Conservation (phyloP, 2,329 filamentous ascomycete species). For the Taxawa tesnikishii region DNA sequence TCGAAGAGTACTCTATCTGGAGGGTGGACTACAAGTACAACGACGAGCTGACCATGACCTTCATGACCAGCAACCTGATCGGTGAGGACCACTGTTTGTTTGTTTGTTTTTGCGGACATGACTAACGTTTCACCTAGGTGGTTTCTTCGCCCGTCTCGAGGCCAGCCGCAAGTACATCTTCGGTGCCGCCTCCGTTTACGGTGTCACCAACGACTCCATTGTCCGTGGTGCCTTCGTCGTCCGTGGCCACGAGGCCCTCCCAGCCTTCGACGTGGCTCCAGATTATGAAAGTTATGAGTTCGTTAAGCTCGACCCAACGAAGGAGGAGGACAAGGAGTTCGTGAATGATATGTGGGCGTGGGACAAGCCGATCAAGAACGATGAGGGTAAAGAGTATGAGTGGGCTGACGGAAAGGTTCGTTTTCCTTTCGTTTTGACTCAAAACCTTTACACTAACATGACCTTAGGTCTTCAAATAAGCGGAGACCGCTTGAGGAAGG, state of each 20-base stretch:
- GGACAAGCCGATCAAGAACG: constrained; percentile 69
- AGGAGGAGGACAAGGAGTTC: constrained; percentile 72
- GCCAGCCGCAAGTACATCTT: constrained; percentile 97
- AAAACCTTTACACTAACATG: neutral
- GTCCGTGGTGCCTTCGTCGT: constrained; percentile 90
- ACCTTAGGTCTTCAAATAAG: constrained; percentile 1
- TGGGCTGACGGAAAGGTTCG: constrained; percentile 75
- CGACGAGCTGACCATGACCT: constrained; percentile 88
- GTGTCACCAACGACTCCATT: constrained; percentile 75
- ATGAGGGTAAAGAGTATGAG: constrained; percentile 82
- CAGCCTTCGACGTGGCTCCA: constrained; percentile 92
- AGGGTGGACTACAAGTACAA: constrained; percentile 97
- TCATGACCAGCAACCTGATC: constrained; percentile 99
- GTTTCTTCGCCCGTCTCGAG: constrained; percentile 96
- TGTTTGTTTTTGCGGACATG: neutral
- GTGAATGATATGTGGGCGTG: constrained; percentile 82
- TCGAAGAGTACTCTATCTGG: constrained; percentile 95
- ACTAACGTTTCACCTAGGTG: constrained; percentile 36
- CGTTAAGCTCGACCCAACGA: constrained; percentile 87
- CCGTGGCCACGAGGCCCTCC: constrained; percentile 74
- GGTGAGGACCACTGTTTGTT: constrained; percentile 39
- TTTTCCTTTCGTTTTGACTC: neutral
- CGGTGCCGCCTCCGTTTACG: constrained; percentile 80
- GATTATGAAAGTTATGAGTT: constrained; percentile 96
- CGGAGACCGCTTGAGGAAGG: neutral